Percentiles rank a stretch among this genome's conserved stretches.
phyloP scores from a whole-genome alignment of 1,139 yeast genomes.

The Hyphopichia fennica region DNA sequence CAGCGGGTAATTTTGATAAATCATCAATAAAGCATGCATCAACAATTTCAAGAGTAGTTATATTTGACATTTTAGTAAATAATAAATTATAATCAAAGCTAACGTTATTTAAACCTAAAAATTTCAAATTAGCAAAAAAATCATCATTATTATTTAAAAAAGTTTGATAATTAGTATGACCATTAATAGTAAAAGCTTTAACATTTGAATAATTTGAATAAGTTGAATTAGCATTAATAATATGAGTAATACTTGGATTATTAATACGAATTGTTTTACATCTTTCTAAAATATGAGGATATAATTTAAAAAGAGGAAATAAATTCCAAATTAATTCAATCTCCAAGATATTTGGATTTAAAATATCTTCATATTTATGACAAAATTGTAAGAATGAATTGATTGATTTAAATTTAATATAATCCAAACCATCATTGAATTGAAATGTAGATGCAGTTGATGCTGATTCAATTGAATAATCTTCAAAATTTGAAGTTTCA shows the following conservation, averaged over 20 bases:
- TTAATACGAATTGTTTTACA: conserved; percentile 1
- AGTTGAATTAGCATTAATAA: conserved; percentile 1
- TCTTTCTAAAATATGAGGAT: conserved; percentile 1
- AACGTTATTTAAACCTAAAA: conserved; percentile 2
- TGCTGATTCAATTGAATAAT: background rate
- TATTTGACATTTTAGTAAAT: background rate
- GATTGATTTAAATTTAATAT: background rate
- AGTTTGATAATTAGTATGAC: conserved; percentile 2
- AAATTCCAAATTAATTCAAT: conserved; percentile 4
- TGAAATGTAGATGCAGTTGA: background rate
- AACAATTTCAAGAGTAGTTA: conserved; percentile 2
- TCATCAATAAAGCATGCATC: background rate
- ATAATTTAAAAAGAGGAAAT: conserved; percentile 2
- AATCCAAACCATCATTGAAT: background rate
- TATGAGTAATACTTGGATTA: conserved; percentile 1
- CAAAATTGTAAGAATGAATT: conserved; percentile 2
- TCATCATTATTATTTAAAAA: background rate
- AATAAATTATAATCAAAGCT: background rate
- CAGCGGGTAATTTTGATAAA: background rate
- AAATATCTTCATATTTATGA: background rate
- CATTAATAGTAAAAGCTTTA: conserved; percentile 1
- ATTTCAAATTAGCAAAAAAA: background rate
- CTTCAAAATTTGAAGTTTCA: background rate
- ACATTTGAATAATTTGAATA: background rate
- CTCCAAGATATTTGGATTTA: conserved; percentile 1